Percentiles rank a stretch among this genome's conserved stretches.
phyloP scores from a whole-genome alignment of 805 yeast genomes.

The Saccharomycopsis sp. region DNA sequence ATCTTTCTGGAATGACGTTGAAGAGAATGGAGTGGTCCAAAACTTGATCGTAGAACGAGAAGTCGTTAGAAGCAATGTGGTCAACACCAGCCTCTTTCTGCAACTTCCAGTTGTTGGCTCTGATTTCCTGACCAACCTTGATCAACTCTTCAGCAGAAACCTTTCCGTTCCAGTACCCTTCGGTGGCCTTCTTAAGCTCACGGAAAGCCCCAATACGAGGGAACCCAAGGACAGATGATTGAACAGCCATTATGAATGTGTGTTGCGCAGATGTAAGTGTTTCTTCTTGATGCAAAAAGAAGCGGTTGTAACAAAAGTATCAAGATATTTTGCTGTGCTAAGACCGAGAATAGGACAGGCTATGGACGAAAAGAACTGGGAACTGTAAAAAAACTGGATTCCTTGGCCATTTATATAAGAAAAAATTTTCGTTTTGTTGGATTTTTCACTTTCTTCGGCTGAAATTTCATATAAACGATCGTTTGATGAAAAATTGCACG shows the following conservation, averaged over 20 bases:
- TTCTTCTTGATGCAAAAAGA: not conserved
- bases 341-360: not conserved
- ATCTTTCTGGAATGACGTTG: slow-evolving; percentile 96
- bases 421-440: not conserved
- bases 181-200: slow-evolving; percentile 98
- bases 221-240: slow-evolving; percentile 97
- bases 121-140: slow-evolving; percentile 89
- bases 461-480: not conserved
- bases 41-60: slow-evolving; percentile 97
- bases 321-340: not conserved
- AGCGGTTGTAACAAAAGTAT: no score
- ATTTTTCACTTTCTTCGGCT: not conserved
- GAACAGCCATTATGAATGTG: slow-evolving; percentile 39
- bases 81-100: slow-evolving; percentile 97
- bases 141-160: slow-evolving; percentile 78
- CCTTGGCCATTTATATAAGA: not conserved
- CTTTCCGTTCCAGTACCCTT: slow-evolving; percentile 98
- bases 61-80: slow-evolving; percentile 94
- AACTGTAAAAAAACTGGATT: not conserved
- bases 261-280: not conserved
- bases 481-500: not conserved
- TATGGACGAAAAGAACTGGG: no score
- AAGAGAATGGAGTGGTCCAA: slow-evolving; percentile 86
- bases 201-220: slow-evolving; percentile 99
- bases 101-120: slow-evolving; percentile 96